These are phyloP conservation scores for Phytophthora parvispora DNA, from an alignment of 352 stramenopile genomes.

Conservation along the genomic window DNA sequence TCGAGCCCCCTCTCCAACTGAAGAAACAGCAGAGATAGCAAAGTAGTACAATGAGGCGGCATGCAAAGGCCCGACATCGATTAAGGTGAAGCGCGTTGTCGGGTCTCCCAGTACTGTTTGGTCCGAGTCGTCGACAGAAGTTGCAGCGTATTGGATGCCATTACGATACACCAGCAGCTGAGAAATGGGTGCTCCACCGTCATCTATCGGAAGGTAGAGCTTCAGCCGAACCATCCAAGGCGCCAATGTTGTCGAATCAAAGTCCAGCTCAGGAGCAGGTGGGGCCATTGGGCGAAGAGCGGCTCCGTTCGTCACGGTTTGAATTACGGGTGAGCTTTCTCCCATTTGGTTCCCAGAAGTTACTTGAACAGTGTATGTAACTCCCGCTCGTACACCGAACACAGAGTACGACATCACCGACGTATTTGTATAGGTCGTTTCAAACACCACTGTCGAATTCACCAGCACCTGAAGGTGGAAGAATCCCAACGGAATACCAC, in stretches of 20 bases:
- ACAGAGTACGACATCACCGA: constrained; percentile 21
- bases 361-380: constrained; percentile 38
- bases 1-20: constrained; percentile 43
- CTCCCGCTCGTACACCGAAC: constrained; percentile 38
- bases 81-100: constrained; percentile 22
- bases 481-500: constrained; percentile 41
- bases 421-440: constrained; percentile 7
- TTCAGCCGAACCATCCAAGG: constrained; percentile 43
- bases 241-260: constrained; percentile 18
- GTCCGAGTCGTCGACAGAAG: constrained; percentile 10
- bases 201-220: constrained; percentile 50
- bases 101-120: constrained; percentile 18
- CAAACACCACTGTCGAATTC: neutral
- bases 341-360: constrained; percentile 39
- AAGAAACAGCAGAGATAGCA: constrained; percentile 31
- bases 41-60: constrained; percentile 49
- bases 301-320: constrained; percentile 32
- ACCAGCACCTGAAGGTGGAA: constrained; percentile 30
- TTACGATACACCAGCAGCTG: constrained; percentile 56
- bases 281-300: constrained; percentile 37
- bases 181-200: constrained; percentile 48
- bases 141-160: constrained; percentile 27
- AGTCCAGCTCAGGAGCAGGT: constrained; percentile 21
- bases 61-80: constrained; percentile 33
- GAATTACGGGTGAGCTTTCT: neutral